These are phyloP conservation scores for Apiotrichum gracile DNA, from an alignment of 1,284 basidiomycete genomes.

Conservation along the genomic window DNA sequence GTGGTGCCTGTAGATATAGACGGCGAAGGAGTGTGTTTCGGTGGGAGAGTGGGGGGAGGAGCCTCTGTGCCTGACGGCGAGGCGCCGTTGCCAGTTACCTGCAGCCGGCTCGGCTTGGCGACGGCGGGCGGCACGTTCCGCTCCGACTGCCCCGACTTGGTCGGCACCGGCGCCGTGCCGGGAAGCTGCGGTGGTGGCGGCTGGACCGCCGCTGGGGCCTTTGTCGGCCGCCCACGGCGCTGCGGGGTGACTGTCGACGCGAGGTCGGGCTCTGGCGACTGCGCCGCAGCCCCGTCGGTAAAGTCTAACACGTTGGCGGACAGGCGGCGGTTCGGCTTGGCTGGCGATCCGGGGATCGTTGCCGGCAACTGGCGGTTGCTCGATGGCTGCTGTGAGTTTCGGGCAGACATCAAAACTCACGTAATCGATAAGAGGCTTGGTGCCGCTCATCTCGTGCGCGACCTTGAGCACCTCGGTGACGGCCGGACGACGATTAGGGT, in stretches of 20 bases:
- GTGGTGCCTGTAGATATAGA: too few relatives aligned
- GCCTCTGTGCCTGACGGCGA: not conserved
- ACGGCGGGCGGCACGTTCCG: not conserved
- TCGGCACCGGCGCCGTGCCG: not conserved
- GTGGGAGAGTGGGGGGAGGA: conserved; percentile 15
- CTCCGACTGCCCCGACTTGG: not conserved
- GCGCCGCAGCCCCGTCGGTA: conserved; percentile 27
- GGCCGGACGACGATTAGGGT: conserved; percentile 70
- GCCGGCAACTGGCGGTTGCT: conserved; percentile 1
- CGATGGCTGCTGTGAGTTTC: not conserved
- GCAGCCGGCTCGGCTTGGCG: conserved; percentile 7
- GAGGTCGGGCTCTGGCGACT: conserved; percentile 24
- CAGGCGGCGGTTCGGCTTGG: not conserved
- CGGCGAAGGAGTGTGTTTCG: not conserved
- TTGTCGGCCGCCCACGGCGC: conserved; percentile 40
- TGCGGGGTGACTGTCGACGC: conserved; percentile 40
- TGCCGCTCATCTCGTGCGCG: conserved; percentile 75
- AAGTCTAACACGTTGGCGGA: conserved; percentile 43
- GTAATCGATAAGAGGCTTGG: conserved; percentile 71
- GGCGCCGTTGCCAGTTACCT: conserved; percentile 30
- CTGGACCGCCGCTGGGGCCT: not conserved
- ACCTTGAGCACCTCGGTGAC: conserved; percentile 71
- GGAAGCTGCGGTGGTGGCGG: not conserved
- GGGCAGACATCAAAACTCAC: not conserved
- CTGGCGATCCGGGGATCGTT: not conserved